Conservation (phyloP, 305 asterid genomes). For the Nicotiana rustica region DNA sequence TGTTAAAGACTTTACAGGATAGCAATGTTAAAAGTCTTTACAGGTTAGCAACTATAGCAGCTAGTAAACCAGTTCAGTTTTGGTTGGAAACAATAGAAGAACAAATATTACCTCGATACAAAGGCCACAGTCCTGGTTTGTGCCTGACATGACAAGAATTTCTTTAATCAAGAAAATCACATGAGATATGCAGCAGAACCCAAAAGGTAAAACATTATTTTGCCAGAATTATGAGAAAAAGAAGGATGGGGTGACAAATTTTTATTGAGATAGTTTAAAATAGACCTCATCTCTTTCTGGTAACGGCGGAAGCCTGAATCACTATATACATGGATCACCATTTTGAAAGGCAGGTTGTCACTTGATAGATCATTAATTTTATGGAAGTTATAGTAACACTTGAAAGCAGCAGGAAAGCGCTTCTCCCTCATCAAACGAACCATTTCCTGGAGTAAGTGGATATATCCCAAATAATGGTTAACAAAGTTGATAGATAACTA, state of each 20-base stretch:
- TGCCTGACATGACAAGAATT: constrained; percentile 59
- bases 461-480: constrained; percentile 22
- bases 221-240: not conserved
- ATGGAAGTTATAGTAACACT: constrained; percentile 84
- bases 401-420: constrained; percentile 82
- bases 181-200: constrained; percentile 1
- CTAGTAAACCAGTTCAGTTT: constrained; percentile 8
- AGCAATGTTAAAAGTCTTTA: not conserved
- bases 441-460: constrained; percentile 75
- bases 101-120: constrained; percentile 83
- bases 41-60: constrained; percentile 8
- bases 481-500: not conserved
- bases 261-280: constrained; percentile 24
- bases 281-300: constrained; percentile 97
- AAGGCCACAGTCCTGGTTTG: constrained; percentile 93
- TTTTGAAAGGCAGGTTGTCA: constrained; percentile 85
- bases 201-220: constrained; percentile 10
- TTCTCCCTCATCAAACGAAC: constrained; percentile 81
- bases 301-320: constrained; percentile 94
- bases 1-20: not conserved
- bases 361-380: constrained; percentile 64
- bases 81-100: constrained; percentile 17
- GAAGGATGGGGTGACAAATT: constrained; percentile 23
- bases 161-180: constrained; percentile 38
- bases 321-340: constrained; percentile 94